A percentile compares a stretch with the other conserved stretches of the same genome.
phyloP scores from a whole-genome alignment of 2,329 filamentous ascomycete genomes.

The Cordyceps farinosa region DNA sequence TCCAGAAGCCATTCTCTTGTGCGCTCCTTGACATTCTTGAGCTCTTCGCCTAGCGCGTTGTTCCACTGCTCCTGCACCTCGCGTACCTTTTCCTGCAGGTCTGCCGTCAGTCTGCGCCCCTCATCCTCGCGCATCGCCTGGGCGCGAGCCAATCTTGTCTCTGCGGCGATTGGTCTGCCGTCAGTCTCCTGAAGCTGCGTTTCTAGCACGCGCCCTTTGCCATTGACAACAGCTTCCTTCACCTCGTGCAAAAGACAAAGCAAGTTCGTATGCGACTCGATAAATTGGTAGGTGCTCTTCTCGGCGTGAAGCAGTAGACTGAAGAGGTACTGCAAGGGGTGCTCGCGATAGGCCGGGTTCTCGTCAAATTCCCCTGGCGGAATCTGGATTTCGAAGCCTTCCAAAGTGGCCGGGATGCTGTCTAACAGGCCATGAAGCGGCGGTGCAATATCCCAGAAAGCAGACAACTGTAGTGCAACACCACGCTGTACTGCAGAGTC shows the following conservation, averaged over 20 bases:
- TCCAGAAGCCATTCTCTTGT: conserved; percentile 70
- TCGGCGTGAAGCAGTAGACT: conserved; percentile 80
- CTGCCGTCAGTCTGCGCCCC: conserved; percentile 69
- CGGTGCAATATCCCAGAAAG: conserved; percentile 97
- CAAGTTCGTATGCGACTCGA: conserved; percentile 89
- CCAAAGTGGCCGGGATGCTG: conserved; percentile 63
- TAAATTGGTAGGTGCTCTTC: conserved; percentile 94
- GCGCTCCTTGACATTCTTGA: conserved; percentile 69
- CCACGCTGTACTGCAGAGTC: conserved; percentile 83
- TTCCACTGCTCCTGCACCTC: conserved; percentile 90
- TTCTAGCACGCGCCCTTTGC: conserved; percentile 64
- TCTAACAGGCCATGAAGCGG: conserved; percentile 74
- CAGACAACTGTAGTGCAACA: conserved; percentile 85
- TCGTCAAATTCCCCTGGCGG: conserved; percentile 77
- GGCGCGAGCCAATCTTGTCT: conserved; percentile 40
- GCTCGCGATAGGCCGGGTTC: conserved; percentile 74
- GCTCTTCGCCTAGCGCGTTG: conserved; percentile 75
- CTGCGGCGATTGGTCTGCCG: conserved; percentile 28
- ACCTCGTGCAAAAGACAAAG: conserved; percentile 89
- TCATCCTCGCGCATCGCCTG: conserved; percentile 62
- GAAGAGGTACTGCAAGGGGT: conserved; percentile 88
- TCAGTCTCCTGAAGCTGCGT: conserved; percentile 51
- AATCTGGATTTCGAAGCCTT: conserved; percentile 69
- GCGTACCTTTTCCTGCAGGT: conserved; percentile 89
- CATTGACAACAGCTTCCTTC: conserved; percentile 70